Conservation (phyloP, 1,284 basidiomycete genomes). For the Phlebopus sp. region DNA sequence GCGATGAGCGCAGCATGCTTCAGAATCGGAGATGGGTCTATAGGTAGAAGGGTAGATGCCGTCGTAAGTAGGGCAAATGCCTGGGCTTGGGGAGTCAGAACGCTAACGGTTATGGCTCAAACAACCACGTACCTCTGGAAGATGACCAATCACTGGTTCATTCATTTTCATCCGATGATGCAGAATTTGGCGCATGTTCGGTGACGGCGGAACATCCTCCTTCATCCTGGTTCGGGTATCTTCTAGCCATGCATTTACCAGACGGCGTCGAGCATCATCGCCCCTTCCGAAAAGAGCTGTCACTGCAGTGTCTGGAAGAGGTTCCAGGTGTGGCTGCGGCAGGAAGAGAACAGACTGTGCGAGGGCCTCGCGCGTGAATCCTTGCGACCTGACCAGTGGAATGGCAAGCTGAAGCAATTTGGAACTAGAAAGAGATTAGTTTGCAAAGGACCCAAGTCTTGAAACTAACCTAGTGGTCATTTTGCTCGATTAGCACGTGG, state of each 20-base stretch:
- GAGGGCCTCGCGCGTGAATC: constrained; percentile 71
- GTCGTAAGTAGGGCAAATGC: constrained; percentile 63
- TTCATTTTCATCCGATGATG: constrained; percentile 57
- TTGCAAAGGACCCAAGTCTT: not conserved
- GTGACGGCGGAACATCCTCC: constrained; percentile 6
- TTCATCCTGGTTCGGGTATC: constrained; percentile 59
- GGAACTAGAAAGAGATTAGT: constrained; percentile 17
- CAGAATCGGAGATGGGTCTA: constrained; percentile 60
- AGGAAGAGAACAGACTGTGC: constrained; percentile 59
- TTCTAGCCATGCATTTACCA: constrained; percentile 71
- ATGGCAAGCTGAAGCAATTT: constrained; percentile 58
- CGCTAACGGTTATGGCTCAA: not conserved
- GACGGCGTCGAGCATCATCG: constrained; percentile 55
- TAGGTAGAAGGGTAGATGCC: constrained; percentile 44
- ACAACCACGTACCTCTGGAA: constrained; percentile 56
- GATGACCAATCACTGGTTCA: constrained; percentile 54
- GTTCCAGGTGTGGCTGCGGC: constrained; percentile 49
- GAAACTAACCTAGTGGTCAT: constrained; percentile 19
- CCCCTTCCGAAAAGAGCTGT: constrained; percentile 71
- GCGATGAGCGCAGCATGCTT: constrained; percentile 59
- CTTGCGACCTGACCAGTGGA: constrained; percentile 59
- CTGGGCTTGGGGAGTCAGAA: constrained; percentile 31
- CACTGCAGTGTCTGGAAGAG: constrained; percentile 68
- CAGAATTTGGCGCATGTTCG: constrained; percentile 47
- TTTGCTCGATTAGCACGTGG: not conserved